Base-by-base conservation (phyloP, 2,329 filamentous ascomycete genomes). In the Trichophyton verrucosum region DNA sequence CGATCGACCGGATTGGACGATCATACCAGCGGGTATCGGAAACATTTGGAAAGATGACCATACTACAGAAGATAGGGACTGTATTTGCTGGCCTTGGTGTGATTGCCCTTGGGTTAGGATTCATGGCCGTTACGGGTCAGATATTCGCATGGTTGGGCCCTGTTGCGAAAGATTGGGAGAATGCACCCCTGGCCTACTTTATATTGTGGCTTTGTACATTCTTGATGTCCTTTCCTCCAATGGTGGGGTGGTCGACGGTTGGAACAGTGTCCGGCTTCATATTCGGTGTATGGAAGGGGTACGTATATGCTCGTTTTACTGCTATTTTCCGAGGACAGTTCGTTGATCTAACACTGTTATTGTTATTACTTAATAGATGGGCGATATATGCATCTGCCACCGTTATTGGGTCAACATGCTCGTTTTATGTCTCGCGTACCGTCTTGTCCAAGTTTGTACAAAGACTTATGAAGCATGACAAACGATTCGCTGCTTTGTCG, bases 211-310 rank as follows among this genome's bases (percentile, higher is more conserved):
- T 82, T 36, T 77, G 89, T 67, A 86, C 88, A 40, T 90, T 91
- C 71, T 71, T 82, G 46, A 87, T 91, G 15, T 89, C 86, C 1
- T 95, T 96, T 72, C 91, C 91, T 20, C 91, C 91, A 1, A 74
- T 95, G 67, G 86, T 96, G 64, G 91, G 91, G 13, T 96, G 95
- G 78, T 89, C 86, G 63, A 89, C 87, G 1, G 86, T 86, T 67
- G 78, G 87, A 33, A 88, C 86, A 1, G 79, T 87, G 20, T 78
- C 83, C 2, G 86, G 86, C 0, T 89, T 88, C 68, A 81, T 89
- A 15, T 89, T 86, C 71, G 86, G 86, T 0, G 81, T 88, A 67
- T 84, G 84, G 61, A 83, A 84, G 68, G 85, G 85, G 76, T 94
- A 84, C 79, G 77, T 82, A 62, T 9, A 55, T 15, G 11, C 5